Base-by-base conservation (phyloP, 306 rosid species). In the Abrus pulchellus region DNA sequence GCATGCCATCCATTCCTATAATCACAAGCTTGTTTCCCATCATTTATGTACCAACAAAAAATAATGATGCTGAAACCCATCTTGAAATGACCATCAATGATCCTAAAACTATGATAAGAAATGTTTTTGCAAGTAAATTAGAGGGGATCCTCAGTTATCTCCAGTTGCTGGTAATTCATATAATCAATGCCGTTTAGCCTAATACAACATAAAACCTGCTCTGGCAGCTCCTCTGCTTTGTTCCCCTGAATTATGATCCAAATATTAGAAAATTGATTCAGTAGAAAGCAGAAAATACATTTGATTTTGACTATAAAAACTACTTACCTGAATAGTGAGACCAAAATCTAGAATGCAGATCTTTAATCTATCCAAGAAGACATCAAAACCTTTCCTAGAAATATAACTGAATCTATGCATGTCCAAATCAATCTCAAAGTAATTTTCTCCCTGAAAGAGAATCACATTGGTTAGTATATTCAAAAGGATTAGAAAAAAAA, bases 371-470 rank as follows among this genome's bases (percentile, higher is more conserved):
- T 90, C 91, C 20, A 92, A 60, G 88, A 92, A 90, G 20, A 90
- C 83, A 80, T 92, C 95, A 52, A 89, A 92, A n/a, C 95, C 97
- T 80, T 92, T 92, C 83, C 95, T 89, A 12, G 97, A 90, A 72
- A 92, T 90, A 63, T 89, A 92, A 74, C 95, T 90, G 79, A 92
- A 92, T 86, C 92, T 90, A 76, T 92, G 97, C 93, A 92, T 90
- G 76, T 92, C 97, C 63, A 92, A 41, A 83, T 92, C 97, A 52
- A 92, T 90, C 90, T 92, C 97, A 29, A 89, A 83, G 91, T 92
- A 92, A 80, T 89, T 89, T 62, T 86, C 92, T 53, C 95, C 97
- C 97, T 92, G 86, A 34, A 12, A 10, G 20, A 10, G 20, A 10
- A 32, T 60, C 77, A 40, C 33, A 11, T 11, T 50, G 61, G 41